Percentiles rank a stretch among this genome's conserved stretches.
These are phyloP conservation scores for Vickermania spadyakhi DNA, from an alignment of 208 protist species.

Conservation along the genomic window DNA sequence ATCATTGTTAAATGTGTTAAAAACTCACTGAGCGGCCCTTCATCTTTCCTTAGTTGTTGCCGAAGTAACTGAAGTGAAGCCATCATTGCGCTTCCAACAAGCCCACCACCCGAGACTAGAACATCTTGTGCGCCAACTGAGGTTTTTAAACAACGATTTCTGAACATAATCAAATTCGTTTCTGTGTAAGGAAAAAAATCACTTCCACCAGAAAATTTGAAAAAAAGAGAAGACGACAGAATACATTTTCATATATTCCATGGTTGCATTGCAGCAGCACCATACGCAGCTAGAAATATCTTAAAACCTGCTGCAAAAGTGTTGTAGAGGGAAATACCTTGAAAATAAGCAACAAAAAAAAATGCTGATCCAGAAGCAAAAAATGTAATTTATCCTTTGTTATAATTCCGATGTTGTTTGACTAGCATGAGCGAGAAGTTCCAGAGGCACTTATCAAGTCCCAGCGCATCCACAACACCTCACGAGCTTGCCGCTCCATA, in stretches of 20 bases:
- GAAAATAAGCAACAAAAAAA: neutral
- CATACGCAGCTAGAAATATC: too few relatives aligned
- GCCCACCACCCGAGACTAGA: slow-evolving; percentile 66
- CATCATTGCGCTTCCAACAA: slow-evolving; percentile 66
- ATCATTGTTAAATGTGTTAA: slow-evolving; percentile 53
- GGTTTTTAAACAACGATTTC: neutral
- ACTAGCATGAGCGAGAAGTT: too few relatives aligned
- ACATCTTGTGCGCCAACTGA: slow-evolving; percentile 25
- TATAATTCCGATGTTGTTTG: too few relatives aligned
- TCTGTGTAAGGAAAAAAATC: neutral
- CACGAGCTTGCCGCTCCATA: neutral
- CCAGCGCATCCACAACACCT: neutral
- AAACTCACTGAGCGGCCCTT: neutral
- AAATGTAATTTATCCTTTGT: too few relatives aligned
- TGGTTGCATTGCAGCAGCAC: too few relatives aligned
- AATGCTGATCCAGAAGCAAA: neutral
- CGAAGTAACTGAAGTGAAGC: slow-evolving; percentile 64
- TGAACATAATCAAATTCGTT: neutral
- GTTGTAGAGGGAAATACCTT: too few relatives aligned
- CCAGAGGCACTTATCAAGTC: too few relatives aligned
- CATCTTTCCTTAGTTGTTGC: slow-evolving; percentile 18
- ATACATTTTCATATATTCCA: neutral
- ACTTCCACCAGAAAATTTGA: too few relatives aligned
- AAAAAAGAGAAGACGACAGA: neutral
- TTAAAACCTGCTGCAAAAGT: neutral